These are phyloP conservation scores for Diphasiastrum complanatum DNA, from an alignment of 83 land plant genomes.

Conservation along the genomic window DNA sequence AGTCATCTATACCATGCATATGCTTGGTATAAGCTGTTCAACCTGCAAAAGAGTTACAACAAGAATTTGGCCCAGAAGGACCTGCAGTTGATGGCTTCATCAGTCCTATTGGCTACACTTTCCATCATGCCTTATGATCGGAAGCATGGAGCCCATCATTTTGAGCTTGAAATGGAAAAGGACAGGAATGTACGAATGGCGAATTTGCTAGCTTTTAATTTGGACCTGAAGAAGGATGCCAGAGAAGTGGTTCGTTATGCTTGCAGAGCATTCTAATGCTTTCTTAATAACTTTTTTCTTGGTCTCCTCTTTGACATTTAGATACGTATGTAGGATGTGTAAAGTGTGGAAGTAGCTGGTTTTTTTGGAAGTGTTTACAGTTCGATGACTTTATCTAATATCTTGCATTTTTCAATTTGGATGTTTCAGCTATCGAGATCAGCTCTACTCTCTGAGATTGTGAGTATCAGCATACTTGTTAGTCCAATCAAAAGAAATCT, in stretches of 20 bases:
- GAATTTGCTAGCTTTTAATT: conserved; percentile 58
- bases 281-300: neutral
- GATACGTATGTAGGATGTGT: too few species aligned
- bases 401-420: conserved; percentile 1
- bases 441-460: conserved; percentile 73
- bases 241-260: conserved; percentile 71
- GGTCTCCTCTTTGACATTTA: neutral
- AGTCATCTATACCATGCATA: conserved; percentile 88
- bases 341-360: too few species aligned
- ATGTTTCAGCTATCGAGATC: conserved; percentile 73
- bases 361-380: neutral
- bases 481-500: neutral
- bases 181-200: conserved; percentile 82
- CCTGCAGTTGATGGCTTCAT: conserved; percentile 88
- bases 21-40: conserved; percentile 88
- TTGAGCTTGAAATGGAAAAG: conserved; percentile 90
- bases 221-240: conserved; percentile 58
- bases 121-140: conserved; percentile 71
- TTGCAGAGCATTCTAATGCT: neutral
- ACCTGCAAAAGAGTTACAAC: conserved; percentile 73
- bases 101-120: conserved; percentile 82
- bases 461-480: conserved; percentile 26
- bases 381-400: neutral
- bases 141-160: conserved; percentile 70
- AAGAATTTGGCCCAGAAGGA: conserved; percentile 87